Conservation (phyloP, 164 flowering plant species). For the Hamamelis virginiana region DNA sequence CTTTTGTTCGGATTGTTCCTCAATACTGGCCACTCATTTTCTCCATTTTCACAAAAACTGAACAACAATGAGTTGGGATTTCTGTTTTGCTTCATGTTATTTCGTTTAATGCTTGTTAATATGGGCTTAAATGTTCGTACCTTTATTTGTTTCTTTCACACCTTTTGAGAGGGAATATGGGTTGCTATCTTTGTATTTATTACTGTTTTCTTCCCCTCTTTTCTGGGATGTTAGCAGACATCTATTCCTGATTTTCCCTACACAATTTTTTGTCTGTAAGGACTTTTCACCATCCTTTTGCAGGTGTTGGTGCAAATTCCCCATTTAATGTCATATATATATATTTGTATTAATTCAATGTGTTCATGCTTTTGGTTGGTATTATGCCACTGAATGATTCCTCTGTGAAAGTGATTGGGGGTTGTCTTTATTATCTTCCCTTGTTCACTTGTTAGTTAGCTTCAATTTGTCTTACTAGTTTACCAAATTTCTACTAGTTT, state of each 20-base stretch:
- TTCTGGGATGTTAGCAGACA: constrained; percentile 16
- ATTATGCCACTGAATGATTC: background rate
- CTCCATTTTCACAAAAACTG: constrained; percentile 17
- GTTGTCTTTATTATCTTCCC: background rate
- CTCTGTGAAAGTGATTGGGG: constrained; percentile 4
- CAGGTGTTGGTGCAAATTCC: constrained; percentile 13
- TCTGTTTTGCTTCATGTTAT: constrained; percentile 8
- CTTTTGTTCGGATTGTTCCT: constrained; percentile 5
- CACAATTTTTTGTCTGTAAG: constrained; percentile 43
- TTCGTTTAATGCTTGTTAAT: constrained; percentile 30
- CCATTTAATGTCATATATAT: constrained; percentile 6
- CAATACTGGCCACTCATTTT: constrained; percentile 10
- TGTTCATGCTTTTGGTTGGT: constrained; percentile 27
- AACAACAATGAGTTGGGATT: constrained; percentile 7
- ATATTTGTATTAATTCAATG: constrained; percentile 14
- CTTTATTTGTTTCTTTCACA: constrained; percentile 22
- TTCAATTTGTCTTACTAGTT: background rate
- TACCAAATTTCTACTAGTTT: background rate
- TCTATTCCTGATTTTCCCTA: constrained; percentile 19
- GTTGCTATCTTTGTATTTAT: constrained; percentile 29
- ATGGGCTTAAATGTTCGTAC: constrained; percentile 20
- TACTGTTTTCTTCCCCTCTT: constrained; percentile 26
- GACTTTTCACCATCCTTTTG: constrained; percentile 34
- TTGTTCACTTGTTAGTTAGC: background rate
- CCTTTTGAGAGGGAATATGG: constrained; percentile 18